phyloP scores from a whole-genome alignment of 2,329 filamentous ascomycete species.

The Beauveria caledonica region DNA sequence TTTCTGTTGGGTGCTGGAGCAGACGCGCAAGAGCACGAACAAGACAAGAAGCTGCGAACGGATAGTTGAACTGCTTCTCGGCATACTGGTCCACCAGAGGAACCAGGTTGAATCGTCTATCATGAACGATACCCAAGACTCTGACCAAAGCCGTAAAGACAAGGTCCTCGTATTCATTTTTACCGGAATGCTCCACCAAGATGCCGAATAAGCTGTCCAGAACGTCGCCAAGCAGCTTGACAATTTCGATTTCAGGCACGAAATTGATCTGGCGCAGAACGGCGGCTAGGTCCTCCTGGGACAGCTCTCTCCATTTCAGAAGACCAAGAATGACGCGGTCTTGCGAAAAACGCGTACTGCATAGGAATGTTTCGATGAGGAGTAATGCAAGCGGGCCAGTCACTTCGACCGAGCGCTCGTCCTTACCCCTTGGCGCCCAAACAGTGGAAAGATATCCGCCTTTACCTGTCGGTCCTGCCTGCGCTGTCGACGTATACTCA shows the following conservation, averaged over 20 bases:
- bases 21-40: constrained; percentile 80
- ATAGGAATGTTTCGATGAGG: constrained; percentile 74
- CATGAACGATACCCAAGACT: constrained; percentile 87
- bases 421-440: constrained; percentile 62
- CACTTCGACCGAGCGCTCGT: constrained; percentile 63
- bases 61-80: constrained; percentile 82
- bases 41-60: constrained; percentile 81
- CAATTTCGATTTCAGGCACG: constrained; percentile 93
- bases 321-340: constrained; percentile 79
- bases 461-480: constrained; percentile 55
- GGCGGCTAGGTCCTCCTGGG: constrained; percentile 61
- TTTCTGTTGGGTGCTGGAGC: constrained; percentile 72
- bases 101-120: constrained; percentile 84
- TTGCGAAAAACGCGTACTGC: constrained; percentile 91
- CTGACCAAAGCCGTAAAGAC: constrained; percentile 86
- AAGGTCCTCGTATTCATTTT: constrained; percentile 85
- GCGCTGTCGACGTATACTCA: constrained; percentile 69
- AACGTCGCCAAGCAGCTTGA: constrained; percentile 84
- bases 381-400: constrained; percentile 76
- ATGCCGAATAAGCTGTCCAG: constrained; percentile 89
- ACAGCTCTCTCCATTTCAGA: constrained; percentile 74
- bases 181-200: constrained; percentile 81
- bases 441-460: constrained; percentile 81
- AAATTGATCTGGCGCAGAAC: constrained; percentile 80
- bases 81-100: constrained; percentile 90